A percentile compares a stretch with the other conserved stretches of the same genome.
Conservation (phyloP, 2,329 filamentous ascomycete genomes). For the Lachnellula arida region DNA sequence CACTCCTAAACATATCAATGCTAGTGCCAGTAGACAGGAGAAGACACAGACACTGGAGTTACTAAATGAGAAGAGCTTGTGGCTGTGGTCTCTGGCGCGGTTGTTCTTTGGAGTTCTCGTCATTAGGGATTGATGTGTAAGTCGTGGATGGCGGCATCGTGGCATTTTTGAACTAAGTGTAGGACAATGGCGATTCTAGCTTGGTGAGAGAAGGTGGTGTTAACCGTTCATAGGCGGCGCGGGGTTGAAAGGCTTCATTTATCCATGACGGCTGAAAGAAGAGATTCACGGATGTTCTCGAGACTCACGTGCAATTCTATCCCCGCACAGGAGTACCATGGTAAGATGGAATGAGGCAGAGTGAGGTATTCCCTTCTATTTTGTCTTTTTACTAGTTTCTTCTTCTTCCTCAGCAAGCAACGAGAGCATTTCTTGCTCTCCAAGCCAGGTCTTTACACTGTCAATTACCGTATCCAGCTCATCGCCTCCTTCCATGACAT, state of each 20-base stretch:
- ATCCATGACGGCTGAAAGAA: slow-evolving; percentile 12
- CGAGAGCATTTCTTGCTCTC: slow-evolving; percentile 58
- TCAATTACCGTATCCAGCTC: slow-evolving; percentile 62
- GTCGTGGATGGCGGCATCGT: background rate
- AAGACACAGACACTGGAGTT: background rate
- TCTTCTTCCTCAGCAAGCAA: slow-evolving; percentile 48
- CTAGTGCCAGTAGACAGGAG: slow-evolving; percentile 3
- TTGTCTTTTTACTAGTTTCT: slow-evolving; percentile 10
- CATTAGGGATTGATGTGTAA: slow-evolving; percentile 15
- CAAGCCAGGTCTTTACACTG: slow-evolving; percentile 62
- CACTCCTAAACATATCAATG: slow-evolving; percentile 5
- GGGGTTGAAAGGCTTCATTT: slow-evolving; percentile 10
- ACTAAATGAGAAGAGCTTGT: background rate
- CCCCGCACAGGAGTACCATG: no score
- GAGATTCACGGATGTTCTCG: background rate
- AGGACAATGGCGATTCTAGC: background rate
- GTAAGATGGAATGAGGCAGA: background rate
- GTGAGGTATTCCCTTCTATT: slow-evolving; percentile 8
- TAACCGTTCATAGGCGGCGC: background rate
- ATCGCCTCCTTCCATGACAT: slow-evolving; percentile 60
- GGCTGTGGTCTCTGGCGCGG: background rate
- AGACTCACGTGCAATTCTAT: background rate
- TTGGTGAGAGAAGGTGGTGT: background rate
- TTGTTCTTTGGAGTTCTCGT: slow-evolving; percentile 5
- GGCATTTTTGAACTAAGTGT: background rate